Evolutionary conservation across 306 rosid genomes (phyloP).

Genomic region (Ormosia emarginata): DNA sequence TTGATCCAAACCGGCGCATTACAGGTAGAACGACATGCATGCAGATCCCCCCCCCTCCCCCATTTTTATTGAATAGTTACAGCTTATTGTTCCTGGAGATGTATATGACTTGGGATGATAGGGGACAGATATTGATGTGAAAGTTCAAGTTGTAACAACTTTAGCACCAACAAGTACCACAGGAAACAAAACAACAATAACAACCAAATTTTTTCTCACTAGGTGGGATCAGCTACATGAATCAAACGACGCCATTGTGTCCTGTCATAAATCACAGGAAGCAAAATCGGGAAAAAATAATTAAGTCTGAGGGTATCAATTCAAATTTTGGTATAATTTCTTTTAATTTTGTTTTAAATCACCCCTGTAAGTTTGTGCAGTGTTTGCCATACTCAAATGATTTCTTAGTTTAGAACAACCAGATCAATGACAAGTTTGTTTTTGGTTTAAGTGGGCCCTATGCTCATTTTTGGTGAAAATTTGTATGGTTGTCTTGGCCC

Average conservation of each 20-base stretch:
- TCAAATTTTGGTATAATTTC: not conserved
- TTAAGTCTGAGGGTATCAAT: not conserved
- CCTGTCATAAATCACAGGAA: too few species aligned
- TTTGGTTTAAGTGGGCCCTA: not conserved
- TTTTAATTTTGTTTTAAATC: not conserved
- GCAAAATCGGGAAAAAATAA: not conserved
- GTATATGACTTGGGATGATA: not conserved
- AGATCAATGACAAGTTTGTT: not conserved
- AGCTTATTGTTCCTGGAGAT: not conserved
- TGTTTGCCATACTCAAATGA: not conserved
- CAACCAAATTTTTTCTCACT: too few species aligned
- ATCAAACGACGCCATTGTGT: too few species aligned
- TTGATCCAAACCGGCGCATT: slow-evolving; percentile 90
- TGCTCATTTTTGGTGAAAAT: not conserved
- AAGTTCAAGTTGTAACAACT: not conserved
- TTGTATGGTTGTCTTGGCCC: not conserved
- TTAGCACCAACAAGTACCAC: not conserved
- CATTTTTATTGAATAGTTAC: not conserved
- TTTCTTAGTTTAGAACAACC: not conserved
- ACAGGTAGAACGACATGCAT: slow-evolving; percentile 54
- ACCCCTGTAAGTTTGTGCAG: not conserved
- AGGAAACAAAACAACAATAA: not conserved
- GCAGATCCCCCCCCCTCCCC: not conserved
- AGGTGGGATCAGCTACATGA: too few species aligned
- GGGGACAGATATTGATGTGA: not conserved